Evolutionary conservation across 257 asterid species (phyloP).

Genomic region (Cinchona pubescens): DNA sequence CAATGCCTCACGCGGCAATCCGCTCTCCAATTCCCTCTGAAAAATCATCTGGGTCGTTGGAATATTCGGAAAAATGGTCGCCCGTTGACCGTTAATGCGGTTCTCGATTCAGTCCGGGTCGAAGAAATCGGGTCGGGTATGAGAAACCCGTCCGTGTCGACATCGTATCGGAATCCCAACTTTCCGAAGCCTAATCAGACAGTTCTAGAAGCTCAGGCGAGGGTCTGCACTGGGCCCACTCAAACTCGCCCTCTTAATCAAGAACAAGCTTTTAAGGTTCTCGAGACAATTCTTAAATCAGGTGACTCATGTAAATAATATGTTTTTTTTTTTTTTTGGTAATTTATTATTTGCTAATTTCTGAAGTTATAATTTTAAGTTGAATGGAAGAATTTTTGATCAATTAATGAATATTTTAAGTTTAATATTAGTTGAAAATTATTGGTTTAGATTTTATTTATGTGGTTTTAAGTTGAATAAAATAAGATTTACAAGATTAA

Average conservation of each 20-base stretch:
- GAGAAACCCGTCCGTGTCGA: slow-evolving; percentile 59
- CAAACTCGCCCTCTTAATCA: slow-evolving; percentile 86
- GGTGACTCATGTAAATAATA: slow-evolving; percentile 31
- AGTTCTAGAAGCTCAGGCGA: slow-evolving; percentile 83
- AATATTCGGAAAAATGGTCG: neutral
- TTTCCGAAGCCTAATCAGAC: slow-evolving; percentile 63
- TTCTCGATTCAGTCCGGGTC: slow-evolving; percentile 10
- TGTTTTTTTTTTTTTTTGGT: neutral
- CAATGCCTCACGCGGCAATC: slow-evolving; percentile 11
- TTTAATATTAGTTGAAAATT: neutral
- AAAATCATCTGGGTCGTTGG: neutral
- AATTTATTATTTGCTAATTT: neutral
- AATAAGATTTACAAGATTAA: neutral
- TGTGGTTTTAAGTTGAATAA: neutral
- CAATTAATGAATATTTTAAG: neutral
- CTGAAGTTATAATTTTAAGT: neutral
- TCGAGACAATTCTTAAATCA: slow-evolving; percentile 75
- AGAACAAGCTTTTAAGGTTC: slow-evolving; percentile 86
- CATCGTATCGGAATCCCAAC: slow-evolving; percentile 60
- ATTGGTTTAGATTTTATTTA: neutral
- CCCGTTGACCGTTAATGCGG: slow-evolving; percentile 6
- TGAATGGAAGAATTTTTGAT: neutral
- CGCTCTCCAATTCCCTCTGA: slow-evolving; percentile 2
- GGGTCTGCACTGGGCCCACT: slow-evolving; percentile 95
- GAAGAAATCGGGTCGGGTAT: neutral